Percentiles rank a stretch among this genome's conserved stretches.
phyloP scores from a whole-genome alignment of 1,284 basidiomycete genomes.

The Puccinia polysora region DNA sequence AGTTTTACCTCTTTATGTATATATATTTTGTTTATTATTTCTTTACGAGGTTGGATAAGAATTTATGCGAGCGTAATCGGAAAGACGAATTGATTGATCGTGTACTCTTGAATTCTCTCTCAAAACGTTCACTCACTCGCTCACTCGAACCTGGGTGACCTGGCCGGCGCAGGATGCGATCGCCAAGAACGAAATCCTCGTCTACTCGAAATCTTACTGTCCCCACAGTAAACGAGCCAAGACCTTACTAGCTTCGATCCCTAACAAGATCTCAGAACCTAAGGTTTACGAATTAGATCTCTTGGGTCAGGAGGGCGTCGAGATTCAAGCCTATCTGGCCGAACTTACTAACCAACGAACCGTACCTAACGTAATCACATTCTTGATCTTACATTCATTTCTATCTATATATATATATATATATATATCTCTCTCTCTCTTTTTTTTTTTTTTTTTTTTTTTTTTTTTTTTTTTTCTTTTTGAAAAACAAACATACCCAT shows the following conservation, averaged over 20 bases:
- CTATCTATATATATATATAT: not conserved
- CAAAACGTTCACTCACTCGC: no score
- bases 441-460: not conserved
- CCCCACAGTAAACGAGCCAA: slow-evolving; percentile 22
- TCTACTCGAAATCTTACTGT: slow-evolving; percentile 38
- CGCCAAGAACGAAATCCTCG: not conserved
- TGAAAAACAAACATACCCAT: no score
- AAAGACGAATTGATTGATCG: no score
- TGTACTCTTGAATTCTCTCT: no score
- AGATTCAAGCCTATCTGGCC: slow-evolving; percentile 15
- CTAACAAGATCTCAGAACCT: not conserved
- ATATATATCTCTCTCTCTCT: not conserved
- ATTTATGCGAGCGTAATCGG: no score
- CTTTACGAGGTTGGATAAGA: no score
- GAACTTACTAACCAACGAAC: slow-evolving; percentile 24
- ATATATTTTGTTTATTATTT: no score
- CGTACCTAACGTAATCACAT: slow-evolving; percentile 17
- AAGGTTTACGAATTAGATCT: slow-evolving; percentile 17
- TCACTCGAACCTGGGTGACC: no score
- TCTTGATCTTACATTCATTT: not conserved
- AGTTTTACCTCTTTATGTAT: no score
- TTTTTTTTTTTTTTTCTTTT: not conserved
- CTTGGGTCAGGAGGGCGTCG: slow-evolving; percentile 3
- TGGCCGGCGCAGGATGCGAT: slow-evolving; percentile 33
- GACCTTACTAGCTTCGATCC: not conserved